Conservation (phyloP, 495 filamentous ascomycete genomes). For the Xylaria grammica region DNA sequence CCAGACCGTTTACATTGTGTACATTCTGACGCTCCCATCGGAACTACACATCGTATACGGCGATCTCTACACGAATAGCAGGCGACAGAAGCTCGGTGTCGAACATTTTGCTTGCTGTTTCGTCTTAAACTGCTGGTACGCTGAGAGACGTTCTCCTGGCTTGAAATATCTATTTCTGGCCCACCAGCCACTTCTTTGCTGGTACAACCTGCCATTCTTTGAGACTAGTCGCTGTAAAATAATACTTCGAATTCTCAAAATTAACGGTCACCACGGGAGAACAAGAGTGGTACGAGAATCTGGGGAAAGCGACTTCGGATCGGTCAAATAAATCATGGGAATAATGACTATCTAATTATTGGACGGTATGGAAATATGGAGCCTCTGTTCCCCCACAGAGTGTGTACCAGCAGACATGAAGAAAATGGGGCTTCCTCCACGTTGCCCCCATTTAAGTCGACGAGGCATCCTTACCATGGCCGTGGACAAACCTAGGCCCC, state of each 20-base stretch:
- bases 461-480: neutral
- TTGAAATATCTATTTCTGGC: conserved; percentile 30
- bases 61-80: conserved; percentile 55
- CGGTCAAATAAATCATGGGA: conserved; percentile 10
- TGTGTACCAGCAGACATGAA: conserved; percentile 12
- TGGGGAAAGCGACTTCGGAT: conserved; percentile 11
- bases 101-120: conserved; percentile 40
- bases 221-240: neutral
- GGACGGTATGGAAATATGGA: conserved; percentile 16
- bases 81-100: conserved; percentile 47
- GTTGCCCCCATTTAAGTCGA: conserved; percentile 19
- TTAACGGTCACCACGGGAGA: neutral
- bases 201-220: conserved; percentile 11
- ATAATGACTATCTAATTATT: neutral
- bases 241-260: conserved; percentile 12
- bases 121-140: conserved; percentile 31
- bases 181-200: conserved; percentile 4
- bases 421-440: conserved; percentile 21
- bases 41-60: conserved; percentile 62
- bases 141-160: conserved; percentile 35
- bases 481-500: conserved; percentile 4
- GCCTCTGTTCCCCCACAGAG: conserved; percentile 19
- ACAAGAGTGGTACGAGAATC: conserved; percentile 15
- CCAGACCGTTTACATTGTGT: conserved; percentile 58
- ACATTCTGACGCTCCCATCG: conserved; percentile 55